Percentiles rank a stretch among this genome's conserved stretches.
Evolutionary conservation across 352 stramenopile species (phyloP).

Genomic region (Phytophthora pini): DNA sequence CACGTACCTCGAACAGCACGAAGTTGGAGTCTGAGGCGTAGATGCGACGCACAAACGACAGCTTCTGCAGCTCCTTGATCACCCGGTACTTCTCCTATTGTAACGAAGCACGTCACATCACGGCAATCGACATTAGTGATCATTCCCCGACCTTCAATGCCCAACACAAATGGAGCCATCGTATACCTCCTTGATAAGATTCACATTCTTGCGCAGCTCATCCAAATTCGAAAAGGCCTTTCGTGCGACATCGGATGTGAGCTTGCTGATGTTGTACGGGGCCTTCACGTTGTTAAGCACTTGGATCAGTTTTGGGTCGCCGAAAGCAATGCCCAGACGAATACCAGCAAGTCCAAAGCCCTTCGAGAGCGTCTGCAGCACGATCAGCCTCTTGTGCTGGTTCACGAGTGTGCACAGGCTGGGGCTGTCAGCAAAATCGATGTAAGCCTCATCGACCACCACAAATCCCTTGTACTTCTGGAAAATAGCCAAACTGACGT

Average conservation of each 20-base stretch:
- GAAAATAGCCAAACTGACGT: constrained; percentile 1
- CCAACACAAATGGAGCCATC: not conserved
- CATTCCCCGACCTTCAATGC: not conserved
- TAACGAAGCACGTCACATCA: constrained; percentile 25
- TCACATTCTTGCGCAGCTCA: constrained; percentile 66
- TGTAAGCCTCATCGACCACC: constrained; percentile 99
- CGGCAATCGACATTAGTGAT: constrained; percentile 1
- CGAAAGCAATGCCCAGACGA: constrained; percentile 93
- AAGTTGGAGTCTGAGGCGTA: constrained; percentile 98
- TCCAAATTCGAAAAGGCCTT: constrained; percentile 70
- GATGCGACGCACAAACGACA: constrained; percentile 94
- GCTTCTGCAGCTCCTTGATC: constrained; percentile 75
- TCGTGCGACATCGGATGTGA: constrained; percentile 90
- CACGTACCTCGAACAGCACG: constrained; percentile 93
- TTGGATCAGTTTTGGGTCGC: constrained; percentile 93
- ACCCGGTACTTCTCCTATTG: constrained; percentile 85
- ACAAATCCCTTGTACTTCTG: constrained; percentile 93
- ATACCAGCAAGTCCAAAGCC: constrained; percentile 98
- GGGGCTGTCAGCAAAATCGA: constrained; percentile 93
- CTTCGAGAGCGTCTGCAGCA: constrained; percentile 98
- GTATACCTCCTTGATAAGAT: constrained; percentile 68
- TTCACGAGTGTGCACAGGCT: constrained; percentile 91
- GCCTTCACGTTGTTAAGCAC: constrained; percentile 99
- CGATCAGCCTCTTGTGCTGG: constrained; percentile 94
- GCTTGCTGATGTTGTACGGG: constrained; percentile 99